Evolutionary conservation across 129 eudicot genomes (phyloP), one percentile per base, ranked within the genome.

Genomic region (Artemisia annua): DNA sequence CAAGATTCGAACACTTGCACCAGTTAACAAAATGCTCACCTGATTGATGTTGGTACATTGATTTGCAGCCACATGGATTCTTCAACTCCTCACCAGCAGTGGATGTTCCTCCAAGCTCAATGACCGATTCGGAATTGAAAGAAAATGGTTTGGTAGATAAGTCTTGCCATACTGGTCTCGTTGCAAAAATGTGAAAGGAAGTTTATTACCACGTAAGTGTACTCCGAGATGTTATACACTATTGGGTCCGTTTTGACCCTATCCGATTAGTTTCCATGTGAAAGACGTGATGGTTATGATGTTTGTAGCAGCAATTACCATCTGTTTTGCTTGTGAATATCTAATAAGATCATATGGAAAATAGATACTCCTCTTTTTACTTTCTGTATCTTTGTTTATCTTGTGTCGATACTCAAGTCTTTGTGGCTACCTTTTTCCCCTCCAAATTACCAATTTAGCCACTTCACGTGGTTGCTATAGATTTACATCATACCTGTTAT

Each of bases 31-130:
- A 26, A 46, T 50, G 24, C 58, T 63, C 32, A 44, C 50, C 7
- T 56, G 22, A 76, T 71, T 22, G 11, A 20, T 54, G 30, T 39
- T 64, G 69, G 12, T 69, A 35, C 51, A n/a, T 73, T 55, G 48
- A 73, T 76, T 63, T 78, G 75, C 89, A 87, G 92, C 89, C 92
- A 15, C 92, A 87, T 58, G 92, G 92, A 55, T 87, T 87, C 75
- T 87, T 87, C 69, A 84, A 87, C 81, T 79, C 89, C 86, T 87
- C 92, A 7, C 92, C 89, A 3, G 92, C 92, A 0, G 78, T 87
- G 28, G 92, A 87, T 73, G 92, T 87, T 6, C 89, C 92, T 7
- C 92, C 92, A 24, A 76, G 86, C 66, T 74, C 85, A 7, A 28
- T 26, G 48, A 50, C 80, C 24, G 89, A 87, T 48, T 20, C 74